Evolutionary conservation across 2,329 filamentous ascomycete genomes (phyloP), one percentile per base, ranked within the genome.

Genomic region (Fusarium equiseti): DNA sequence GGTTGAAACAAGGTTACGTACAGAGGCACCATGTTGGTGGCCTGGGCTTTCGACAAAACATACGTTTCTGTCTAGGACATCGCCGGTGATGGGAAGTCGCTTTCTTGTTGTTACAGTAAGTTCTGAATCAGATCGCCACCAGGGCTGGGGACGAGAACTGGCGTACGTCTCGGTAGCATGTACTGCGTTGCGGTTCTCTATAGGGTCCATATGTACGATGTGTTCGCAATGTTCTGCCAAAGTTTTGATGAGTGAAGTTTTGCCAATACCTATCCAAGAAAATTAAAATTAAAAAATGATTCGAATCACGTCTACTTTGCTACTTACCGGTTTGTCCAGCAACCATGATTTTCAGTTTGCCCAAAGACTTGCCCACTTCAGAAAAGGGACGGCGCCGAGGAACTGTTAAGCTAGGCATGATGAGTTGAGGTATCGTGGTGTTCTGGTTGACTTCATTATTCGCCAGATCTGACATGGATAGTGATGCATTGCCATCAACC

Each of bases 331-430:
- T 87, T 76, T 90, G 88, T 31, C 96, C 96, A 54, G 94, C 92
- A 59, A 98, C 85, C 70, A 98, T 84, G n/a, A 98, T 84, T 82
- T 97, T 98, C 58, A 98, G 84, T 74, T 93, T 91, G 2, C 95
- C 95, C 78, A 98, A 88, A 35, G 87, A 87, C 81, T 92, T 95
- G 18, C 96, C 96, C 49, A 88, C 88, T n/a, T 92, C 89, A 0
- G 96, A 98, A 79, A 98, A 98, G 0, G 95, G 95, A 54, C 94
- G 88, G 52, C 96, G 90, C 66, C 89, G 92, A 6, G 96, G 95
- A 88, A 99, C 96, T 67, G 89, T 90, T 75, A 99, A 91, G 77
- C 94, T 97, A 8, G 96, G 96, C 96, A 99, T 99, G 65, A 99
- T 93, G n/a, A 99, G 87, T 79, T 98, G 95, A 26, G 92, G 91